Evolutionary conservation across 2,329 filamentous ascomycete species (phyloP).

Genomic region (Xylaria sp.): DNA sequence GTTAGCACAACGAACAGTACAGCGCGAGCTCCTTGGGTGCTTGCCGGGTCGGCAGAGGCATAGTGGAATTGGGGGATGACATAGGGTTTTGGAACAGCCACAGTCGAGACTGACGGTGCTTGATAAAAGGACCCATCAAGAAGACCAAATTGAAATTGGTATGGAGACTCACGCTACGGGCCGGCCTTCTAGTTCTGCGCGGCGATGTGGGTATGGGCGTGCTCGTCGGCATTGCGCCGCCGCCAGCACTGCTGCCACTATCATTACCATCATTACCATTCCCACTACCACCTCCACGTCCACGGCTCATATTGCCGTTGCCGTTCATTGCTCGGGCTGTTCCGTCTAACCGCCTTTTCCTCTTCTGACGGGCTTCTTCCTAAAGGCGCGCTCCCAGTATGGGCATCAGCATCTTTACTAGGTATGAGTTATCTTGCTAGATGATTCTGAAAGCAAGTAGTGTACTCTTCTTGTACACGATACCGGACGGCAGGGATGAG

Average conservation of each 20-base stretch:
- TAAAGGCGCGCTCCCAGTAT: slow-evolving; percentile 32
- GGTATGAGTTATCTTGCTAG: slow-evolving; percentile 1
- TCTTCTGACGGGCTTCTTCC: slow-evolving; percentile 35
- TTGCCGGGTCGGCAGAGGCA: slow-evolving; percentile 15
- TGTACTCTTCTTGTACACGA: neutral
- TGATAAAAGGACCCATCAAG: slow-evolving; percentile 11
- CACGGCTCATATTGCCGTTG: slow-evolving; percentile 33
- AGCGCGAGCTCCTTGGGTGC: slow-evolving; percentile 45
- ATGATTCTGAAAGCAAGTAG: neutral
- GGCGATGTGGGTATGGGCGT: slow-evolving; percentile 32
- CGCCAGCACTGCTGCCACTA: neutral
- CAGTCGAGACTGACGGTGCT: slow-evolving; percentile 14
- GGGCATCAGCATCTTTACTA: slow-evolving; percentile 36
- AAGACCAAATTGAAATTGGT: slow-evolving; percentile 3
- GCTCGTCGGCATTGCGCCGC: slow-evolving; percentile 35
- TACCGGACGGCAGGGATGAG: neutral
- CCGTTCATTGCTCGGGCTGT: slow-evolving; percentile 20
- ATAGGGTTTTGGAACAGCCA: neutral
- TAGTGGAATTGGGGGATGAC: slow-evolving; percentile 18
- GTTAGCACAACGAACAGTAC: slow-evolving; percentile 46
- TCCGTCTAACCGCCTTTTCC: slow-evolving; percentile 37
- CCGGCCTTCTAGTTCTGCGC: slow-evolving; percentile 41
- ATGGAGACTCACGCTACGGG: slow-evolving; percentile 44
- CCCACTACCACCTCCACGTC: slow-evolving; percentile 12
- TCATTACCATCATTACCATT: slow-evolving; percentile 13